These are phyloP conservation scores for Hypoxylon sp. DNA, from an alignment of 2,329 filamentous ascomycete species.

Conservation along the genomic window DNA sequence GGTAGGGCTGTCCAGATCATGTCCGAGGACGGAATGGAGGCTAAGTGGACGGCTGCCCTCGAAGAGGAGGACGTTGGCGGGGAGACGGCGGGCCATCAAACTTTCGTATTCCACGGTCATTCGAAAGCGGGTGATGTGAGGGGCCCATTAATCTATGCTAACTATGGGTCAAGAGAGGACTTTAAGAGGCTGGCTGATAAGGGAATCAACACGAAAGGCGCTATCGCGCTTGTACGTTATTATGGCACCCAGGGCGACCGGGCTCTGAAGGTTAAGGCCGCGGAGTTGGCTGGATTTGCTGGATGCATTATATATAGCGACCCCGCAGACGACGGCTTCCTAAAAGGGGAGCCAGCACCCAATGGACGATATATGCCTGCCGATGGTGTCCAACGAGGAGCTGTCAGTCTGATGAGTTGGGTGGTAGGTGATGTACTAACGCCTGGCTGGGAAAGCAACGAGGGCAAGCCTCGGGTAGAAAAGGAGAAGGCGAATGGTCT, in stretches of 20 bases:
- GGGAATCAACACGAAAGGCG: slow-evolving; percentile 80
- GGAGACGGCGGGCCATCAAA: slow-evolving; percentile 76
- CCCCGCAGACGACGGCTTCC: slow-evolving; percentile 85
- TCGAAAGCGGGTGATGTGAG: slow-evolving; percentile 89
- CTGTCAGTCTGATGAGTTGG: slow-evolving; percentile 85
- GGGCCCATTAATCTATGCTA: slow-evolving; percentile 90
- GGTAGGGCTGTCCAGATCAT: slow-evolving; percentile 88
- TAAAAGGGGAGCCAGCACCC: slow-evolving; percentile 79
- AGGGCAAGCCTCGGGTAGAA: slow-evolving; percentile 75
- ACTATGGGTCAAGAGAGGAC: slow-evolving; percentile 89
- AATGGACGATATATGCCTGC: slow-evolving; percentile 84
- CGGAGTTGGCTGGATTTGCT: slow-evolving; percentile 85
- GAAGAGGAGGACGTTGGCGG: slow-evolving; percentile 83
- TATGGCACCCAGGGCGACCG: slow-evolving; percentile 80
- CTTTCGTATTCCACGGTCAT: slow-evolving; percentile 87
- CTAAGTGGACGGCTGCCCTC: slow-evolving; percentile 82
- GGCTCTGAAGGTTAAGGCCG: slow-evolving; percentile 89
- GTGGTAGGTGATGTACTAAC: slow-evolving; percentile 93
- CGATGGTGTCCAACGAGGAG: slow-evolving; percentile 85
- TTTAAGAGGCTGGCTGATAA: slow-evolving; percentile 80
- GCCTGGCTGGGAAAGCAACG: slow-evolving; percentile 84
- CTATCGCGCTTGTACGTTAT: slow-evolving; percentile 87
- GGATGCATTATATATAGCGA: slow-evolving; percentile 96
- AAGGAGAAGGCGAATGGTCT: slow-evolving; percentile 80
- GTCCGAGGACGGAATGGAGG: slow-evolving; percentile 71